These are phyloP conservation scores for Colletotrichum cereale DNA, from an alignment of 2,329 filamentous ascomycete species.

Conservation along the genomic window DNA sequence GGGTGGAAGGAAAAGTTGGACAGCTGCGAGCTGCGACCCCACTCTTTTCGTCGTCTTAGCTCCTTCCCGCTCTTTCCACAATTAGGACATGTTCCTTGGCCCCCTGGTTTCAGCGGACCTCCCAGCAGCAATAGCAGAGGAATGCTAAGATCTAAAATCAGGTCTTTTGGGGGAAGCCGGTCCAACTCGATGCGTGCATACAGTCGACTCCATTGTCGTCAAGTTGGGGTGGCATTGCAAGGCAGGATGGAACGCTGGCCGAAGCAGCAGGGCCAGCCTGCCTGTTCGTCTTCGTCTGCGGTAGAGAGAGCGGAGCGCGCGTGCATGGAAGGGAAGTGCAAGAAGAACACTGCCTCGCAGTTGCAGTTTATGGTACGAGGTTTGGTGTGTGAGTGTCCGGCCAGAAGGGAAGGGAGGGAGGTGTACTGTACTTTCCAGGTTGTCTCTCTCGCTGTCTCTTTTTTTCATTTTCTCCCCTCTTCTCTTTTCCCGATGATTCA, in stretches of 20 bases:
- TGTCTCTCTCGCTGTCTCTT: not conserved
- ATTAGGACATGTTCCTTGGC: slow-evolving; percentile 17
- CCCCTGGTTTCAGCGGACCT: slow-evolving; percentile 21
- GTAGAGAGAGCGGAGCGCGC: not conserved
- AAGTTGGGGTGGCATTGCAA: slow-evolving; percentile 26
- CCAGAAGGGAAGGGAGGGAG: not conserved
- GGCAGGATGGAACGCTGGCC: slow-evolving; percentile 27
- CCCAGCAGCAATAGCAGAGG: slow-evolving; percentile 30
- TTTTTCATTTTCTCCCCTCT: no score
- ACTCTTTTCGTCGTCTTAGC: slow-evolving; percentile 21
- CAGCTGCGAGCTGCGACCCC: not conserved
- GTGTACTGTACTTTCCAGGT: not conserved
- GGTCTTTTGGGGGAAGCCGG: slow-evolving; percentile 23
- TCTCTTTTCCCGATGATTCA: not conserved
- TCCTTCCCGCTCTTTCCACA: slow-evolving; percentile 35
- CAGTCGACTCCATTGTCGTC: slow-evolving; percentile 11
- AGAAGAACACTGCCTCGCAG: not conserved
- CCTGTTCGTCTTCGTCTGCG: slow-evolving; percentile 3
- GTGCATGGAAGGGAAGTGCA: not conserved
- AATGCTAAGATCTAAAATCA: slow-evolving; percentile 32
- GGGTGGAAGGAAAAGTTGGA: slow-evolving; percentile 11
- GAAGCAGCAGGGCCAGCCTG: slow-evolving; percentile 26
- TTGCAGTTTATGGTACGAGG: not conserved
- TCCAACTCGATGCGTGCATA: slow-evolving; percentile 17
- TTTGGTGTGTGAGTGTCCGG: not conserved